These are phyloP conservation scores for Hypoxylon perforatum DNA, from an alignment of 495 filamentous ascomycete genomes.

Conservation along the genomic window DNA sequence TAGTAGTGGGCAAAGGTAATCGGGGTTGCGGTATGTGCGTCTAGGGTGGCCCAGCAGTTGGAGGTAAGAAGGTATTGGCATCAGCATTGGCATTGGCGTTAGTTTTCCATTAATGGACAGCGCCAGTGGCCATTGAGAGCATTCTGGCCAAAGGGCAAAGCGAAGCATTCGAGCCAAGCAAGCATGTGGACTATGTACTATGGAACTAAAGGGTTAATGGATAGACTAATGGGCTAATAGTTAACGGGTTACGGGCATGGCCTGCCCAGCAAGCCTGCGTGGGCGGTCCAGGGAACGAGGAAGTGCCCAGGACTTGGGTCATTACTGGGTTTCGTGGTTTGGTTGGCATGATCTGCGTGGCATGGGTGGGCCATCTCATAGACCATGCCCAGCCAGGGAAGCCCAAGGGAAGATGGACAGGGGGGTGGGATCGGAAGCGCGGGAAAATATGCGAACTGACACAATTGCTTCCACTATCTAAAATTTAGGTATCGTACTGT, in stretches of 20 bases:
- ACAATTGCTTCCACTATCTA: conserved; percentile 25
- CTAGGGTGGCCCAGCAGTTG: neutral
- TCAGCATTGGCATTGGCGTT: neutral
- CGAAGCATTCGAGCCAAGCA: neutral
- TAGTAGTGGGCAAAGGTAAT: conserved; percentile 35
- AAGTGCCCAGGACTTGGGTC: neutral
- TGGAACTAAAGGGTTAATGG: too few relatives aligned
- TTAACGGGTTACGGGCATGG: too few relatives aligned
- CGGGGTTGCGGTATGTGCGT: conserved; percentile 34
- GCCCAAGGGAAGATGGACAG: neutral
- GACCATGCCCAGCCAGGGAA: too few relatives aligned
- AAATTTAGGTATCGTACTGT: neutral
- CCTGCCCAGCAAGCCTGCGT: neutral
- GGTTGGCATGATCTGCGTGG: conserved; percentile 42
- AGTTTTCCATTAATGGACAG: neutral
- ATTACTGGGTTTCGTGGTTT: neutral
- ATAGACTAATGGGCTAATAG: too few relatives aligned
- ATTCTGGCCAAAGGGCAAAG: too few relatives aligned
- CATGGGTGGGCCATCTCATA: conserved; percentile 8
- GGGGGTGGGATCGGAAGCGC: conserved; percentile 41
- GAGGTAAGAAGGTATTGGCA: neutral
- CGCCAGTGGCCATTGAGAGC: conserved; percentile 11
- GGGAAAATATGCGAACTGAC: conserved; percentile 46
- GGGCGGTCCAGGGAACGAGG: neutral
- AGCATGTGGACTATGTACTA: neutral